Evolutionary conservation across 192 early-diverging fungal species (phyloP), one percentile per base, ranked within the genome.

Genomic region (Obelidium mucronatum): DNA sequence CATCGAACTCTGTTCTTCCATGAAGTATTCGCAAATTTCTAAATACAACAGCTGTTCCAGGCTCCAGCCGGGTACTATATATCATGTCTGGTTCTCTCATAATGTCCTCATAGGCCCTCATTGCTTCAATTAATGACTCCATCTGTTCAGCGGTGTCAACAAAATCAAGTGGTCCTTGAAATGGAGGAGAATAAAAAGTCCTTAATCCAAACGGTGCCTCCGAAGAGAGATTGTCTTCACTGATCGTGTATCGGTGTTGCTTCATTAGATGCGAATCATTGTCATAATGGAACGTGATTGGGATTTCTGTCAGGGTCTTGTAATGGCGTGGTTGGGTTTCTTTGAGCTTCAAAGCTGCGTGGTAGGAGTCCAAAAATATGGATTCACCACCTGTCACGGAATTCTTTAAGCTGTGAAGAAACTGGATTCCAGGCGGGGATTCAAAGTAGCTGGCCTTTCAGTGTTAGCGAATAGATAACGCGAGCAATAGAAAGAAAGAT

Each of bases 401-500:
- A 79, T 95, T 94, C 67, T 93, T 83, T 26, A 95, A 78, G 75
- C 87, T 85, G 73, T 94, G 93, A 11, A 95, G 83, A 52, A 94
- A 81, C 77, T 95, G 94, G 36, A 95, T 76, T 1, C 91, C 94
- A 17, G 94, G 93, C 1, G 94, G 93, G 8, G 89, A 75, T 67
- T 94, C 93, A 73, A 91, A 86, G 77, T 95, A 94, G 73, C 92
- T 94, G 35, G n/a, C n/a, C n/a, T n/a, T n/a, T n/a, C n/a, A n/a
- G n/a, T n/a, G n/a, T n/a, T n/a, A n/a, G 36, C 17, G 39, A 24
- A 1, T 17, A 35, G 13, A 59, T 31, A 34, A 30, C 22, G 40
- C 4, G 1, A 79, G 76, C 31, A 13, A 37, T n/a, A 0, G 40
- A 55, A 24, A 73, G 31, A 39, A 53, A 28, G 26, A 26, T 53